Evolutionary conservation across 2,329 filamentous ascomycete genomes (phyloP), one percentile per base, ranked within the genome.

Genomic region (Calycina herbarum): DNA sequence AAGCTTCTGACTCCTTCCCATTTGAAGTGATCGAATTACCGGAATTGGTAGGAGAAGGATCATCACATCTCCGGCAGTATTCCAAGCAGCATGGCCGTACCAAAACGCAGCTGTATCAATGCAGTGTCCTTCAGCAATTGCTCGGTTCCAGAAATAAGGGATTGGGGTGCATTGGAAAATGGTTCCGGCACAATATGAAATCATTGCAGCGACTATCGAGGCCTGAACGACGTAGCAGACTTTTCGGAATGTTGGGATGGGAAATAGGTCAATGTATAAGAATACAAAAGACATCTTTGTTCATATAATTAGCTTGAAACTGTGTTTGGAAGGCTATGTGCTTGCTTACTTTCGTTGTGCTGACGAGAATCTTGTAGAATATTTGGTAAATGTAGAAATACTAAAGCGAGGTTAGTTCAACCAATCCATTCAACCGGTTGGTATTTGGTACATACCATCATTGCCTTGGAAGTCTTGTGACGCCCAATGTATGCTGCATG

Each of bases 1-100:
- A n/a, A 57, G 17, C 13, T 63, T 63, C 10, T 63, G 61, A 31
- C 24, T 40, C 5, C 24, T 42, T 42, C 61, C 61, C 51, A 63
- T 63, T 33, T 45, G 33, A 10, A 63, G 20, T 6, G 51, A 85
- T 81, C 76, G 89, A 90, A 67, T 64, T 70, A 90, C 87, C 67
- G 88, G 89, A 65, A 76, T 80, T 1, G 87, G 87, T 13, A 91
- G 76, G 31, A 85, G 83, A 81, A 90, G 86, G 57, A 90, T 85
- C 33, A 86, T 84, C 40, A 90, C 77, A 69, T 91, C 88, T 27
- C 87, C 89, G 61, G 87, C 84, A 69, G 90, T 88, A 76, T 90
- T 90, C 65, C 89, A 82, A 0, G 87, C 87, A 1, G 88, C 86
- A 2, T 87, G 89, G 6, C 86, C 86, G 8, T 89, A 84, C 72